phyloP scores from a whole-genome alignment of 306 rosid species.

The Begonia masoniana region DNA sequence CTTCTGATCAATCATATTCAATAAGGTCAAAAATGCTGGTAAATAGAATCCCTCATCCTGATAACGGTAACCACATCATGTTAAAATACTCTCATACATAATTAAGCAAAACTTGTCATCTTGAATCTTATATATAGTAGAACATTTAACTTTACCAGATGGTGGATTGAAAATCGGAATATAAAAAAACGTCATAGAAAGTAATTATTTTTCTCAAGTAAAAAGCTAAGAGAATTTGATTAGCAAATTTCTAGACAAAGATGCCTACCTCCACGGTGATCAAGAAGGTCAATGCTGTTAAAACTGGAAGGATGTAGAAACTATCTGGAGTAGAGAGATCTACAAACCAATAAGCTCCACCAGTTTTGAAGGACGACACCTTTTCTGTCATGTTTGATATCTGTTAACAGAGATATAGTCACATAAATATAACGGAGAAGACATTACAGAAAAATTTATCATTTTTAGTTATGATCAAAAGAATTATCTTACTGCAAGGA shows the following conservation, averaged over 20 bases:
- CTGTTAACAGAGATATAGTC: slow-evolving; percentile 31
- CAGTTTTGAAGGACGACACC: slow-evolving; percentile 75
- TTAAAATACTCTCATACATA: too few relatives aligned
- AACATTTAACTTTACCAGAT: too few relatives aligned
- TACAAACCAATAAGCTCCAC: slow-evolving; percentile 81
- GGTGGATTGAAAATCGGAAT: too few relatives aligned
- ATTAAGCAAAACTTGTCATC: too few relatives aligned
- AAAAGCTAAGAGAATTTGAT: too few relatives aligned
- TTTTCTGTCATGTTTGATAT: slow-evolving; percentile 79
- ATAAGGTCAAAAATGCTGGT: too few relatives aligned
- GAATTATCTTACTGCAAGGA: slow-evolving; percentile 69
- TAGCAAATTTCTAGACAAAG: not conserved
- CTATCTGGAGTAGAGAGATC: slow-evolving; percentile 82
- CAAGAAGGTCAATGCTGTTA: slow-evolving; percentile 70
- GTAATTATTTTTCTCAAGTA: too few relatives aligned
- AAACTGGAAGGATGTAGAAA: slow-evolving; percentile 50
- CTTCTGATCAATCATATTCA: too few relatives aligned
- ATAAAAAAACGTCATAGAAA: too few relatives aligned
- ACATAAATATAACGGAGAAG: not conserved
- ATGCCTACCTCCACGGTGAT: slow-evolving; percentile 69
- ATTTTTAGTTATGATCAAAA: slow-evolving; percentile 6
- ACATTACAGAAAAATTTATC: slow-evolving; percentile 6
- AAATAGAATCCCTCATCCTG: too few relatives aligned
- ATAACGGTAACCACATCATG: too few relatives aligned
- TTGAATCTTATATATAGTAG: too few relatives aligned